Percentiles rank a stretch among this genome's conserved stretches.
These are phyloP conservation scores for Amaranthus cruentus DNA, from an alignment of 148 eudicot genomes.

Conservation along the genomic window DNA sequence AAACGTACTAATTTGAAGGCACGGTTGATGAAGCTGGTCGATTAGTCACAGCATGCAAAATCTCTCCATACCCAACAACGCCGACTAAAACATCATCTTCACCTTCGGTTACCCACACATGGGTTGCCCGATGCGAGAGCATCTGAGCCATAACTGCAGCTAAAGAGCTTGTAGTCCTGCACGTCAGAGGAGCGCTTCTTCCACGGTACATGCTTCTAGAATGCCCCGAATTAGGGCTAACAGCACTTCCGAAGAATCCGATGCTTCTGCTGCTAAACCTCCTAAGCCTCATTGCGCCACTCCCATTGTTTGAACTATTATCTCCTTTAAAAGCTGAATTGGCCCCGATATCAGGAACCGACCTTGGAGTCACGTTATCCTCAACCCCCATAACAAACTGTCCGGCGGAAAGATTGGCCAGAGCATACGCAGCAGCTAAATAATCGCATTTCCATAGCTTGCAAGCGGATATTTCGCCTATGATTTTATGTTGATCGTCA, in stretches of 20 bases:
- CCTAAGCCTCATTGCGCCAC: conserved; percentile 38
- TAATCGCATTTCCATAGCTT: conserved; percentile 90
- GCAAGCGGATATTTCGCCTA: conserved; percentile 86
- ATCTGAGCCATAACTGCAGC: conserved; percentile 99
- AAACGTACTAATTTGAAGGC: conserved; percentile 10
- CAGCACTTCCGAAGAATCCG: conserved; percentile 57
- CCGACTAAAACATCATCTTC: conserved; percentile 83
- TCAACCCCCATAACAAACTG: conserved; percentile 99
- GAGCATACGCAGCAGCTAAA: conserved; percentile 80
- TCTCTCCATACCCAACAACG: conserved; percentile 82
- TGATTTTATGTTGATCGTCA: conserved; percentile 57
- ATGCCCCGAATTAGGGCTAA: conserved; percentile 39
- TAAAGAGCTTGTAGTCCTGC: conserved; percentile 70
- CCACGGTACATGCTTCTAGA: conserved; percentile 87
- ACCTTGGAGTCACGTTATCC: conserved; percentile 43
- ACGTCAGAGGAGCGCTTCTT: conserved; percentile 83
- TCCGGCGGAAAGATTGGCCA: conserved; percentile 81
- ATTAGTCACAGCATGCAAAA: conserved; percentile 71
- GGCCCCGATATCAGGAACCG: conserved; percentile 32
- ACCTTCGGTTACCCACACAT: conserved; percentile 90
- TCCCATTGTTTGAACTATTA: conserved; percentile 19
- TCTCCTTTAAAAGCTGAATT: conserved; percentile 33
- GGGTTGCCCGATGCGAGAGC: conserved; percentile 90
- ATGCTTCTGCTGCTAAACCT: conserved; percentile 75
- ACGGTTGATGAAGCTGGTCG: conserved; percentile 33